A percentile compares a stretch with the other conserved stretches of the same genome.
Conservation (phyloP, 441 rosid genomes). For the Syzygium malaccense region DNA sequence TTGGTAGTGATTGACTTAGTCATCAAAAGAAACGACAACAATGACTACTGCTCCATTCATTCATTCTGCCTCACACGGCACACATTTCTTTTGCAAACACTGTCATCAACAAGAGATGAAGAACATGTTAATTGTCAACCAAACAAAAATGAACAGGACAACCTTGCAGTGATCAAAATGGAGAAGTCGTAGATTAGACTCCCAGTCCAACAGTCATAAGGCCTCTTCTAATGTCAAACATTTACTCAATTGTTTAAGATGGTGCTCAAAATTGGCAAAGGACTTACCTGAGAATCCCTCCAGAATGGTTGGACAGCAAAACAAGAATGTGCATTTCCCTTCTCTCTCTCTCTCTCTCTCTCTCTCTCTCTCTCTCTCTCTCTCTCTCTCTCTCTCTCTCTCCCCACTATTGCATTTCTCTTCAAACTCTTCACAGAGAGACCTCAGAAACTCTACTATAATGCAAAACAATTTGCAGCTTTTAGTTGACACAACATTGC, state of each 20-base stretch:
- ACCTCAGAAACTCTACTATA: no score
- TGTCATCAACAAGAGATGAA: background rate
- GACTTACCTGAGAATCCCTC: slow-evolving; percentile 23
- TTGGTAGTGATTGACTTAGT: background rate
- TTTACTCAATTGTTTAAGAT: background rate
- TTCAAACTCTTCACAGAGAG: background rate
- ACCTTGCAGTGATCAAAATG: background rate
- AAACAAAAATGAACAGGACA: background rate
- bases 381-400: no score
- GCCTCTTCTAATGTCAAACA: background rate
- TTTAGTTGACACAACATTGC: background rate
- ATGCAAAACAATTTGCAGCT: no score
- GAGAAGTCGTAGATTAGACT: background rate
- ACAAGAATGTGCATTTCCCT: slow-evolving; percentile 13
- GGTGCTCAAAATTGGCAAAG: background rate
- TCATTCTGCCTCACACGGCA: background rate
- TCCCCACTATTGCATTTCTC: background rate
- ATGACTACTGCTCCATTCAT: background rate
- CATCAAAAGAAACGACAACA: background rate
- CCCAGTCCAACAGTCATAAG: background rate
- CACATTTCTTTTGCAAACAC: background rate
- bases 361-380: no score
- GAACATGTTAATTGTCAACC: background rate
- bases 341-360: background rate
- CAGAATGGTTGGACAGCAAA: slow-evolving; percentile 19